phyloP scores from a whole-genome alignment of 805 yeast species.

The Metschnikowia santaceciliae region DNA sequence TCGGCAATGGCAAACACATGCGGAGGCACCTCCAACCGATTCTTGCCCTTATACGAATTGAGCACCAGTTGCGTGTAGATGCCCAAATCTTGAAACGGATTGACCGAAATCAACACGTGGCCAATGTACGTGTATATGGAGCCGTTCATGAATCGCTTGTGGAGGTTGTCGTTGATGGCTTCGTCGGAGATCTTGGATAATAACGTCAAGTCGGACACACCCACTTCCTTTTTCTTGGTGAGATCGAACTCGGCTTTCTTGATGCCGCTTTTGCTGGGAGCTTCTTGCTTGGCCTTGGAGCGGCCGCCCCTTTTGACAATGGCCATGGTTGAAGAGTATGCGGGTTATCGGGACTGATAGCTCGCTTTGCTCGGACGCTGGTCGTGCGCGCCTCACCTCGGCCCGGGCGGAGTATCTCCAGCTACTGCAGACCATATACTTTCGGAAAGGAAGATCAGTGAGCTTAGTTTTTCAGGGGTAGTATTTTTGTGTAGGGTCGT shows the following conservation, averaged over 20 bases:
- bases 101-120: slow-evolving; percentile 90
- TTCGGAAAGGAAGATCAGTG: too few relatives aligned
- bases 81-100: slow-evolving; percentile 95
- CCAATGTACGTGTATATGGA: slow-evolving; percentile 92
- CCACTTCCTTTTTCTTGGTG: slow-evolving; percentile 92
- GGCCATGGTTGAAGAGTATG: slow-evolving; percentile 48
- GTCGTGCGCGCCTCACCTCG: slow-evolving; percentile 3
- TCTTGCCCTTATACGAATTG: slow-evolving; percentile 80
- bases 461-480: too few relatives aligned
- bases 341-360: slow-evolving; percentile 1
- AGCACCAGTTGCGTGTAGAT: slow-evolving; percentile 81
- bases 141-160: slow-evolving; percentile 84
- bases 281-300: slow-evolving; percentile 47
- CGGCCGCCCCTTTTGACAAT: slow-evolving; percentile 73
- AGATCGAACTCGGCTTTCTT: slow-evolving; percentile 90
- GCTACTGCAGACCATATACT: not conserved
- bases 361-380: not conserved
- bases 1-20: slow-evolving; percentile 98
- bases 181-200: slow-evolving; percentile 87
- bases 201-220: slow-evolving; percentile 90
- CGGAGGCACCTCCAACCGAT: slow-evolving; percentile 94
- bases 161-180: slow-evolving; percentile 84
- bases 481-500: not conserved
- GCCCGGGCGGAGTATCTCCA: not conserved
- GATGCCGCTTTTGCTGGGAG: slow-evolving; percentile 52